These are phyloP conservation scores for Lathyrus oleraceus DNA, from an alignment of 306 rosid species.

Conservation along the genomic window DNA sequence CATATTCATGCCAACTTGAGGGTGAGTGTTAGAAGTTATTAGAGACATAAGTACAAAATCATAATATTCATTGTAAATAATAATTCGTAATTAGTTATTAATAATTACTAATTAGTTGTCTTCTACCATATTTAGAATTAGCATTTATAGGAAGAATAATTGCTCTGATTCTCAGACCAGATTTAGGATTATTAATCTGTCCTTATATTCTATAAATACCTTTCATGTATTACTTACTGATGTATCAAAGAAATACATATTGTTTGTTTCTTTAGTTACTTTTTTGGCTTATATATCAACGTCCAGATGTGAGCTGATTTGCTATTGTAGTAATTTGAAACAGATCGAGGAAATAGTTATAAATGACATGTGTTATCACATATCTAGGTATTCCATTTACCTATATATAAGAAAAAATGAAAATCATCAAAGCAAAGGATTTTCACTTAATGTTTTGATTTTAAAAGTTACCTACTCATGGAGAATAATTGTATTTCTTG, in stretches of 20 bases:
- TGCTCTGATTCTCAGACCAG: background rate
- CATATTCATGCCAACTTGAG: no score
- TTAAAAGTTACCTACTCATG: background rate
- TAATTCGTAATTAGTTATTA: background rate
- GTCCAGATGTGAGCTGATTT: constrained; percentile 14
- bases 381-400: background rate
- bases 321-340: constrained; percentile 27
- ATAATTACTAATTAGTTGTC: background rate
- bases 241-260: no score
- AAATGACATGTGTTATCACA: background rate
- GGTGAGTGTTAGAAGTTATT: background rate
- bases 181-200: no score
- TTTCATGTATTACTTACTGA: no score
- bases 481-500: background rate
- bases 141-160: background rate
- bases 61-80: background rate
- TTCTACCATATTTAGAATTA: background rate
- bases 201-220: no score
- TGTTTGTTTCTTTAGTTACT: background rate
- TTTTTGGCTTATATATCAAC: constrained; percentile 27
- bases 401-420: background rate
- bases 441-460: constrained; percentile 2
- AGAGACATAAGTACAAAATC: background rate
- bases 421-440: background rate
- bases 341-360: constrained; percentile 2